These are phyloP conservation scores for Meira nashicola DNA, from an alignment of 1,284 basidiomycete genomes.

Conservation along the genomic window DNA sequence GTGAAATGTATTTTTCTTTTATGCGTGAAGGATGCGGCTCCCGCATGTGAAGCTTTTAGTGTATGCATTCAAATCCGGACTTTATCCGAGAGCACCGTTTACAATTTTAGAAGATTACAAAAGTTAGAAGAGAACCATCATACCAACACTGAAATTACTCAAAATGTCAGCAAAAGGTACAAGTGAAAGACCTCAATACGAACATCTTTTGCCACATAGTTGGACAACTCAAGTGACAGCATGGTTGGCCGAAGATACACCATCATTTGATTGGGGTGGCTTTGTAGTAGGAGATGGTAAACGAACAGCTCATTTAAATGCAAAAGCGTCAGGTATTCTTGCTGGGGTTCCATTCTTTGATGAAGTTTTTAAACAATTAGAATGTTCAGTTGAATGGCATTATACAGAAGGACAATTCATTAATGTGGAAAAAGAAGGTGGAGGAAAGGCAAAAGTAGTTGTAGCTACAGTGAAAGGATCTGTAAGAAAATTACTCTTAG, in stretches of 20 bases:
- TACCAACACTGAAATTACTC: too few relatives aligned
- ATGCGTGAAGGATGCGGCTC: too few relatives aligned
- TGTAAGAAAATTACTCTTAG: conserved; percentile 80
- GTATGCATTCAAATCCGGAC: too few relatives aligned
- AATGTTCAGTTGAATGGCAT: conserved; percentile 93
- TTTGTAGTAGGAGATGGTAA: conserved; percentile 89
- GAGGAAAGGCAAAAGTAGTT: conserved; percentile 56
- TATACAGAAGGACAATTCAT: conserved; percentile 72
- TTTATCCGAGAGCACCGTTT: too few relatives aligned
- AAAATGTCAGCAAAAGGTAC: background rate
- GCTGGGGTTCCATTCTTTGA: conserved; percentile 94
- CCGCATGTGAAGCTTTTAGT: too few relatives aligned
- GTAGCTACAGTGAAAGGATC: conserved; percentile 88
- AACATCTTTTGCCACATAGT: conserved; percentile 39
- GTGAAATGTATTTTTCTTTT: too few relatives aligned
- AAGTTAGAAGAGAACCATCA: too few relatives aligned
- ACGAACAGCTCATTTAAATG: conserved; percentile 80
- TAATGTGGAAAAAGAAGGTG: background rate
- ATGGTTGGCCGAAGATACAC: conserved; percentile 92
- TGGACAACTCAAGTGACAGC: conserved; percentile 66
- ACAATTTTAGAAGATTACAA: too few relatives aligned
- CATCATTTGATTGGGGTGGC: conserved; percentile 94
- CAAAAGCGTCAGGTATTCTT: conserved; percentile 75
- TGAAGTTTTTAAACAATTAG: conserved; percentile 83
- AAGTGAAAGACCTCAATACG: conserved; percentile 2